Evolutionary conservation across 1,139 yeast genomes (phyloP).

Genomic region (Yamadazyma atmosphaerica): DNA sequence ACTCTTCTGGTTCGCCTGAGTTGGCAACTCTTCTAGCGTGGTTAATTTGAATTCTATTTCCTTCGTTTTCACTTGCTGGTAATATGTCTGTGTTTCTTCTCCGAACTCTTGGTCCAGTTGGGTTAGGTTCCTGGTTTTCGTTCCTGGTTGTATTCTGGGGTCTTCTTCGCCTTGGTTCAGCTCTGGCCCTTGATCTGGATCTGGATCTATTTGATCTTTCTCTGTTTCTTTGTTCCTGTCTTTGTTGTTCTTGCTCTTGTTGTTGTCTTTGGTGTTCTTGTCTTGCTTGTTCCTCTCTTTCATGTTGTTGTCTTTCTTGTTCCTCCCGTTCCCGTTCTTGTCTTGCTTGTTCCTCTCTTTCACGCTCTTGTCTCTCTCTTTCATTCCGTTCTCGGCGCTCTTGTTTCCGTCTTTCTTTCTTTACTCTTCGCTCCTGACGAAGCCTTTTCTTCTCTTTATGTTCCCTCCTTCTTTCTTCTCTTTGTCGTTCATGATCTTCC

Average conservation of each 20-base stretch:
- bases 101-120: not conserved
- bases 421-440: constrained; percentile 4
- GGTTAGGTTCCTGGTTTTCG: constrained; percentile 3
- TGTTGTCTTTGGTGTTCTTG: constrained; percentile 1
- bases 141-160: too few relatives aligned
- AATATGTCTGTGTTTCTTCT: not conserved
- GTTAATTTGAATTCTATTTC: not conserved
- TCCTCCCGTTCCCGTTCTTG: constrained; percentile 4
- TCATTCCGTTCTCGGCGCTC: not conserved
- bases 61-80: not conserved
- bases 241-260: constrained; percentile 2
- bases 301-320: constrained; percentile 5
- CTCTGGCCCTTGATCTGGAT: constrained; percentile 7
- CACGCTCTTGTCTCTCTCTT: constrained; percentile 4
- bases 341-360: constrained; percentile 6
- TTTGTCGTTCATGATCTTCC: not conserved
- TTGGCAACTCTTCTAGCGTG: not conserved
- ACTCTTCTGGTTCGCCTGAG: constrained; percentile 18
- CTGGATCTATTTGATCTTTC: not conserved
- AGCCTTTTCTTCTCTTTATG: not conserved
- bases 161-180: constrained; percentile 13
- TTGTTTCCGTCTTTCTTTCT: constrained; percentile 3
- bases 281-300: constrained; percentile 5
- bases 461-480: constrained; percentile 4
- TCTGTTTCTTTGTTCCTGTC: constrained; percentile 3